Evolutionary conservation across 306 rosid genomes (phyloP).

Genomic region (Malus orientalis): DNA sequence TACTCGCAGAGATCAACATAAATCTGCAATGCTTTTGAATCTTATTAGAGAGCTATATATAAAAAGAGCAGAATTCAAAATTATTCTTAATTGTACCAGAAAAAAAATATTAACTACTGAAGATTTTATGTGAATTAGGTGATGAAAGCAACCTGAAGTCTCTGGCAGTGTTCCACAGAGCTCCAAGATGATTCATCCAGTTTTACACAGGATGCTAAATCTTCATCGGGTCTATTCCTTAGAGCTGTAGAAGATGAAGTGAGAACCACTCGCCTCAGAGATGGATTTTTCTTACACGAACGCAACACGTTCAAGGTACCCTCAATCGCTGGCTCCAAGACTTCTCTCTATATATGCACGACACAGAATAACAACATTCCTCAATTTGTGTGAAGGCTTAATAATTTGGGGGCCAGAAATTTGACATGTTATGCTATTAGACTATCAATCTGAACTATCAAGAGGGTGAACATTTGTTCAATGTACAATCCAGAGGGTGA

Average conservation of each 20-base stretch:
- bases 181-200: conserved; percentile 80
- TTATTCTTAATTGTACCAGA: no score
- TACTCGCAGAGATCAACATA: not conserved
- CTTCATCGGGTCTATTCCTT: conserved; percentile 37
- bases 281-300: conserved; percentile 61
- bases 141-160: conserved; percentile 38
- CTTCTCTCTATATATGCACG: conserved; percentile 37
- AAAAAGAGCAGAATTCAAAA: not conserved
- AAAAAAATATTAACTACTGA: no score
- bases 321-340: conserved; percentile 60
- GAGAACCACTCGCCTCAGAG: conserved; percentile 58
- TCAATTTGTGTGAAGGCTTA: not conserved
- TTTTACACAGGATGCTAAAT: conserved; percentile 47
- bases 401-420: not conserved
- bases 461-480: not conserved
- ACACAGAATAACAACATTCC: not conserved
- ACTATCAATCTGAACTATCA: not conserved
- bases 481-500: not conserved
- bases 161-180: conserved; percentile 54
- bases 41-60: no score
- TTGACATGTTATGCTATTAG: not conserved
- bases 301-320: conserved; percentile 76
- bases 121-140: not conserved
- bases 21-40: not conserved
- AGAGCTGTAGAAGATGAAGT: conserved; percentile 80